phyloP scores from a whole-genome alignment of 768 basidiomycete genomes.

The Suillus hirtellus region DNA sequence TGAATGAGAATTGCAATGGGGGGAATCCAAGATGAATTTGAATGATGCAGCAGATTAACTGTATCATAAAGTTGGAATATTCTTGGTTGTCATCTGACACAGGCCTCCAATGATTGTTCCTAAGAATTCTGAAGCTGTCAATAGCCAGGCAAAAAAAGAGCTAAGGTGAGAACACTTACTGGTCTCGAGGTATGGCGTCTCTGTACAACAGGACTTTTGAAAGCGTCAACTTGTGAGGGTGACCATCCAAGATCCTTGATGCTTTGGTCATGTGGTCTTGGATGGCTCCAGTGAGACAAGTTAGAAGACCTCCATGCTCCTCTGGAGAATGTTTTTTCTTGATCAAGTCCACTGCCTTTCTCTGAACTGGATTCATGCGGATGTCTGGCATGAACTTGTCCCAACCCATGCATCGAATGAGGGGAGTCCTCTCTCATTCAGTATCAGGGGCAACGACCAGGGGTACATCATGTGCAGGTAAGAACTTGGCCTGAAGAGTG shows the following conservation, averaged over 20 bases:
- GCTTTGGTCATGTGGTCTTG: background rate
- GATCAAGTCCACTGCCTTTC: too few species aligned
- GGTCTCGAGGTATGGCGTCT: background rate
- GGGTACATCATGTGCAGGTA: too few species aligned
- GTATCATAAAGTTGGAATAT: background rate
- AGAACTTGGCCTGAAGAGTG: too few species aligned
- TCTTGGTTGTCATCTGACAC: background rate
- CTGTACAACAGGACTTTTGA: background rate
- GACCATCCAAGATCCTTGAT: background rate
- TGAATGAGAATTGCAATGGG: background rate
- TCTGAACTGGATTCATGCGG: too few species aligned
- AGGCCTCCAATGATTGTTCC: background rate
- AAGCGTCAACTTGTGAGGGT: background rate
- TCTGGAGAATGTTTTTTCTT: too few species aligned
- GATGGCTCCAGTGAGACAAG: background rate
- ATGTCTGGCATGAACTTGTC: too few species aligned
- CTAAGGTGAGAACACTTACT: background rate
- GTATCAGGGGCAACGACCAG: too few species aligned
- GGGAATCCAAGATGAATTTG: background rate
- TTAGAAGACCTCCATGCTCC: too few species aligned
- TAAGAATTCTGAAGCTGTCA: fast-evolving
- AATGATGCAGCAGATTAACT: background rate
- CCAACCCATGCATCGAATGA: too few species aligned
- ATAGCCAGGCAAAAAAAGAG: background rate
- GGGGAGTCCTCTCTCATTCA: too few species aligned